Evolutionary conservation across 2,329 filamentous ascomycete genomes (phyloP), one percentile per base, ranked within the genome.

Genomic region (Xylariaceae sp.): DNA sequence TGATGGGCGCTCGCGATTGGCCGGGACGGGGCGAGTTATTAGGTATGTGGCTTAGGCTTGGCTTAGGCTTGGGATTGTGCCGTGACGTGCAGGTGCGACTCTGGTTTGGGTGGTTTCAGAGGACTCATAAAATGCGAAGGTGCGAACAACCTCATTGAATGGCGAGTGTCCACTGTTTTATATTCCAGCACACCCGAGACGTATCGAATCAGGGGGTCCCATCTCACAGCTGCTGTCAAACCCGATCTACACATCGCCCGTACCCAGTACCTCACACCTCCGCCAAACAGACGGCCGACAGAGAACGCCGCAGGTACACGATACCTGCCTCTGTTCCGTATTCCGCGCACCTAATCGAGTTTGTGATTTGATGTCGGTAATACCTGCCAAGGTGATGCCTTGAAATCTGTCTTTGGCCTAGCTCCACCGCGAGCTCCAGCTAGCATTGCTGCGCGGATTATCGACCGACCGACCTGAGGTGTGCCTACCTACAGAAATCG

Each of bases 151-250:
- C 47, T 42, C 37, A 42, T 42, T 42, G 37, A 9, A 49, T 18
- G 47, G 67, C 64, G 68, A 70, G 66, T 63, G 65, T 42, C 60
- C 68, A 68, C 65, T 68, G 59, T 66, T 69, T 68, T 70, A 70
- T 70, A 70, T 68, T 63, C 64, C 42, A 45, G 42, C 42, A n/a
- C 42, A 45, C 42, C 42, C 13, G n/a, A 13, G 42, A 45, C 64
- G 64, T 60, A 65, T 64, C 64, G 50, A 60, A 62, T 67, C 67
- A 68, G 65, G 67, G 68, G 67, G 45, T 13, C 23, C 59, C 62
- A 23, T 57, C 58, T 51, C 39, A 37, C 44, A 34, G 18, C 54
- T 15, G 48, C 47, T 56, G 55, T 49, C 50, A 45, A 45, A 45
- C 42, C 42, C 37, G 37, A 42, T 42, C 11, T 42, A 42, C 37